Conservation (phyloP, 805 yeast species). For the Metschnikowia cubensis region DNA sequence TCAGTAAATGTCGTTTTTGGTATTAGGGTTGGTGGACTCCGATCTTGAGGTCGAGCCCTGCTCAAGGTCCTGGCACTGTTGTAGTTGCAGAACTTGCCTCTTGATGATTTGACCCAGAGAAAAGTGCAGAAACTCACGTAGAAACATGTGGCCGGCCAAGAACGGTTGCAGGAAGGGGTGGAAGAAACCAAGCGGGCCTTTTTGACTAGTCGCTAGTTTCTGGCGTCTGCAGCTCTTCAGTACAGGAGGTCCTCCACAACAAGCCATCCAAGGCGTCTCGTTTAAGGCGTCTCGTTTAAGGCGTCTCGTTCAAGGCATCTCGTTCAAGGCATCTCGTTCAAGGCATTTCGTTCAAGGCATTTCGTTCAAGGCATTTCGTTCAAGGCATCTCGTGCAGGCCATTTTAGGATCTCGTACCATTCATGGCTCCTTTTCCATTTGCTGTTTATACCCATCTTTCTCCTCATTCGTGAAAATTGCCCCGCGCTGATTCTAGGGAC, state of each 20-base stretch:
- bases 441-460: no score
- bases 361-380: no score
- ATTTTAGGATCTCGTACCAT: no score
- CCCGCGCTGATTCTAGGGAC: no score
- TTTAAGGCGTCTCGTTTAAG: no score
- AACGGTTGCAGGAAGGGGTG: slow-evolving; percentile 58
- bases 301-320: no score
- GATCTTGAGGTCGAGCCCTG: slow-evolving; percentile 66
- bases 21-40: slow-evolving; percentile 77
- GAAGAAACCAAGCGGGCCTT: slow-evolving; percentile 40
- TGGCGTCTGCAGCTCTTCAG: slow-evolving; percentile 21
- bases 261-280: slow-evolving; percentile 29
- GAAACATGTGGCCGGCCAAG: slow-evolving; percentile 47
- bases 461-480: no score
- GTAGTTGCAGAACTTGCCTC: slow-evolving; percentile 54
- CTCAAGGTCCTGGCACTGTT: slow-evolving; percentile 78
- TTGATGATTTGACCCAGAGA: slow-evolving; percentile 47
- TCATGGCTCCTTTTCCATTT: no score
- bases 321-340: no score
- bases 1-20: slow-evolving; percentile 20
- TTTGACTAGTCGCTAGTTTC: slow-evolving; percentile 33
- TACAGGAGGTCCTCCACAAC: slow-evolving; percentile 29
- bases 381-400: no score
- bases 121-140: slow-evolving; percentile 52
- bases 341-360: no score